Evolutionary conservation across 805 yeast species (phyloP).

Genomic region (Jamesozyma rosinii): DNA sequence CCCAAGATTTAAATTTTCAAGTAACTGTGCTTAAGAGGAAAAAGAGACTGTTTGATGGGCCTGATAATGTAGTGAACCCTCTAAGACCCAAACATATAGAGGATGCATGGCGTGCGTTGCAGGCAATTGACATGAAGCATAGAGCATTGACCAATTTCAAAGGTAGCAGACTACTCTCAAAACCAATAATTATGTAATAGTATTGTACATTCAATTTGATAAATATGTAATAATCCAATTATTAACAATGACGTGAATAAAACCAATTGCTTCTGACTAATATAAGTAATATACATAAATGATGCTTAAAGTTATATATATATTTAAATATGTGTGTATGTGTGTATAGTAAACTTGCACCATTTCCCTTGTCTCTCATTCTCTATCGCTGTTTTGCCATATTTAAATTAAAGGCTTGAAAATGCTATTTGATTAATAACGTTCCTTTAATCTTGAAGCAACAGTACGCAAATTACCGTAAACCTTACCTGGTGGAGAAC

Average conservation of each 20-base stretch:
- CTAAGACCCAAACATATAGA: conserved; percentile 70
- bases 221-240: no score
- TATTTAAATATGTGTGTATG: neutral
- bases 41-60: conserved; percentile 71
- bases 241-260: neutral
- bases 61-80: conserved; percentile 75
- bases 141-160: conserved; percentile 61
- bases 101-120: conserved; percentile 83
- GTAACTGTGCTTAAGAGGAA: conserved; percentile 38
- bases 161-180: conserved; percentile 36
- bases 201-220: neutral
- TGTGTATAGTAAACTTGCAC: neutral
- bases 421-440: conserved; percentile 42
- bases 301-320: neutral
- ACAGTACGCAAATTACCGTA: conserved; percentile 95
- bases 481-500: conserved; percentile 97
- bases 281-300: neutral
- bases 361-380: neutral
- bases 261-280: neutral
- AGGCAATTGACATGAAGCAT: conserved; percentile 45
- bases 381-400: no score
- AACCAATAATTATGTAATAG: conserved; percentile 29
- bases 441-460: conserved; percentile 93
- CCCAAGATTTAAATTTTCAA: conserved; percentile 30
- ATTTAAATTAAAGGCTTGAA: neutral